Evolutionary conservation across 805 yeast genomes (phyloP), one percentile per base, ranked within the genome.

Genomic region (Sugiyamaella lignohabitans): DNA sequence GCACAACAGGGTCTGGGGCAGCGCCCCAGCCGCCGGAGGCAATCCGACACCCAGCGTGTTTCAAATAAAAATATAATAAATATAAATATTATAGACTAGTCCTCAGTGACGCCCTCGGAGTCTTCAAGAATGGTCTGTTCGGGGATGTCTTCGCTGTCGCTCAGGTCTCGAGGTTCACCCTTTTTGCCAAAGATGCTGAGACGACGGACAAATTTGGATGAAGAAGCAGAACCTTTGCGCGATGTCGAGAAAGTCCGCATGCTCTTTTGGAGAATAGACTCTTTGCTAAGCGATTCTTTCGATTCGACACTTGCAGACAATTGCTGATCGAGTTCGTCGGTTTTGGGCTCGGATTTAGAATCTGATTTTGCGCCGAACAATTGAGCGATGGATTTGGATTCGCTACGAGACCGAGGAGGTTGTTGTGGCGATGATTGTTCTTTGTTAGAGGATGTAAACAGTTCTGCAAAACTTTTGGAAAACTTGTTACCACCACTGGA

Each of bases 161-260:
- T 49, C 14, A 23, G 40, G 5, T 51, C 55, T 18, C 45, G 29
- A 8, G 34, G 16, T 2, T 35, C 37, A 19, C 46, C 52, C 19
- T 40, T 51, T 45, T 54, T 57, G 29, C 60, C 54, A 48, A 55
- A 55, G 8, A 56, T 27, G 35, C 54, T 53, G 37, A 57, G 46
- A 3, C 52, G 52, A 14, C 60, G 38, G 17, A 56, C 57, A 48
- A 57, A 57, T 38, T 56, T 56, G 11, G 56, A 45, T 16, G 52
- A 42, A 10, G 51, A 45, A 11, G 49, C 27, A 6, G 52, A 46
- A 16, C 50, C 45, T 34, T 46, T 47, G 5, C 51, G 43, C 16
- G 45, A 40, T 3, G 47, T 36, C 10, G 52, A 42, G 22, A 56
- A 54, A 11, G 54, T 41, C 5, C 58, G 47, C 55, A 54, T 54